Conservation (phyloP, 2,329 filamentous ascomycete genomes). For the Colletotrichum acutatum region DNA sequence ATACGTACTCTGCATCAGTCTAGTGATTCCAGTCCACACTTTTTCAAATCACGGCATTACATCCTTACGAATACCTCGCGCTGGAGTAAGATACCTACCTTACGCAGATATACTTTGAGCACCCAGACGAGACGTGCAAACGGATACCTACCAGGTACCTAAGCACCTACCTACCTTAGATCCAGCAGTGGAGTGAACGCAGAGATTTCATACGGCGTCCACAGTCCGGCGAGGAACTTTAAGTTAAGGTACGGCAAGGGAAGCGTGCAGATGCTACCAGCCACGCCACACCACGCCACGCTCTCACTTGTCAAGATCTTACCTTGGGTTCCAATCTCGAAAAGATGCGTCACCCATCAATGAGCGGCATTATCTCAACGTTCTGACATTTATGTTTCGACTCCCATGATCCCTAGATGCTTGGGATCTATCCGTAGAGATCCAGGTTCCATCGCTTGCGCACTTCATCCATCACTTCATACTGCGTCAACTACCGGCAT, state of each 20-base stretch:
- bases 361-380: background rate
- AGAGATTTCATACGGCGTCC: slow-evolving; percentile 12
- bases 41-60: background rate
- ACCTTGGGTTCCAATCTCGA: background rate
- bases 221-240: background rate
- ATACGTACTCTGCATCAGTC: background rate
- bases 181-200: background rate
- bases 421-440: background rate
- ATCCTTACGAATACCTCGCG: background rate
- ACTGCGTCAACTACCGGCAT: background rate
- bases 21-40: background rate
- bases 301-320: background rate
- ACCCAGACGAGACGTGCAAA: no score
- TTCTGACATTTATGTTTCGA: background rate
- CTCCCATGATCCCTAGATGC: background rate
- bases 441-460: background rate
- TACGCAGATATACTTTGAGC: no score
- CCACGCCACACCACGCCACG: background rate
- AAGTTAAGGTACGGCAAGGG: slow-evolving; percentile 14
- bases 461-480: no score
- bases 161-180: no score
- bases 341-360: background rate
- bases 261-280: background rate
- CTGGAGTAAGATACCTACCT: no score
- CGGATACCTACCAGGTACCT: no score